Conservation (phyloP, 2,329 filamentous ascomycete genomes). For the Neurospora crassa region DNA sequence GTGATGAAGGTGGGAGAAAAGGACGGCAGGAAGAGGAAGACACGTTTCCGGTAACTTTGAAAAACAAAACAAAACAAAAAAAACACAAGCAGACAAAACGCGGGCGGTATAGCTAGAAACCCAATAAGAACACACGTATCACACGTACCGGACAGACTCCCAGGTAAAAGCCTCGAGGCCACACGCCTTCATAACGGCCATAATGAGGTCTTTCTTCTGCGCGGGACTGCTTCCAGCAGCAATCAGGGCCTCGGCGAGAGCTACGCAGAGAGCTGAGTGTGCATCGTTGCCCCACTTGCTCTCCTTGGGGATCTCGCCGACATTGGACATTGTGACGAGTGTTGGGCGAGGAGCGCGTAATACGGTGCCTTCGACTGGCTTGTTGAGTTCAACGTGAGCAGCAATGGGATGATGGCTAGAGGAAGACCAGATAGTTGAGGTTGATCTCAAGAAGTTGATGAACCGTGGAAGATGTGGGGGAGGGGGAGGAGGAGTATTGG, state of each 20-base stretch:
- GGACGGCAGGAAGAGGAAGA: background rate
- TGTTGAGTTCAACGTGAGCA: background rate
- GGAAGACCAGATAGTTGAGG: background rate
- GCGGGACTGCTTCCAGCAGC: background rate
- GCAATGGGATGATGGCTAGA: background rate
- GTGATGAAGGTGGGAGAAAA: background rate
- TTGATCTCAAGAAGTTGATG: background rate
- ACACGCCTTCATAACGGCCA: background rate
- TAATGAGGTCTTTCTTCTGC: constrained; percentile 3
- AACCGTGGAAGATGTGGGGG: background rate
- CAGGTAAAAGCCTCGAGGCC: constrained; percentile 25
- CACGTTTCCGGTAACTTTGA: background rate
- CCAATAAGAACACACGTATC: constrained; percentile 2
- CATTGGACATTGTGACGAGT: background rate
- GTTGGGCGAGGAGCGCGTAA: background rate
- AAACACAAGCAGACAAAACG: background rate
- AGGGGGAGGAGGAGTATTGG: background rate
- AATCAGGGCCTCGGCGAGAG: constrained; percentile 11
- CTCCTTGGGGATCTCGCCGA: background rate
- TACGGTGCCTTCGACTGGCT: background rate
- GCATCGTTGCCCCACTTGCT: constrained; percentile 18
- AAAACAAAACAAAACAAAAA: background rate
- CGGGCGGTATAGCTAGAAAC: background rate
- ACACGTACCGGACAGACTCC: constrained; percentile 35
- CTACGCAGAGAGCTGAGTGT: constrained; percentile 15